Evolutionary conservation across 805 yeast genomes (phyloP).

Genomic region (Zygosaccharomyces bailii): DNA sequence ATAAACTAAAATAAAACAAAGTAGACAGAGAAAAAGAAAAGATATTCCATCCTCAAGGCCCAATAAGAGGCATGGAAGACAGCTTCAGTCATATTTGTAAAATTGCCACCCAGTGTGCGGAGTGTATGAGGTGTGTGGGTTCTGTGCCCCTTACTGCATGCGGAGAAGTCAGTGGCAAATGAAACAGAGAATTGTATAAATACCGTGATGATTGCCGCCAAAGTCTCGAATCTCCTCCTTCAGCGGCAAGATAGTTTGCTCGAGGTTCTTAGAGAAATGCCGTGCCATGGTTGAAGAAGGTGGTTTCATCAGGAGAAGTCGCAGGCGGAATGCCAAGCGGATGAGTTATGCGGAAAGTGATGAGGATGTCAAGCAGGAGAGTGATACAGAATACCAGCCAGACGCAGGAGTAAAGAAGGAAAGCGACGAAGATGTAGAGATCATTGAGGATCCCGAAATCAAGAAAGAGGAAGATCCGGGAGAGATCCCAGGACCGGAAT

Average conservation of each 20-base stretch:
- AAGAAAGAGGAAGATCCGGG: constrained; percentile 3
- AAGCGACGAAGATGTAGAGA: constrained; percentile 3
- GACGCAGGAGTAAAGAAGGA: not conserved
- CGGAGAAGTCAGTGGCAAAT: not conserved
- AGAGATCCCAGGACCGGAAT: too few relatives aligned
- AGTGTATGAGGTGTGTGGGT: not conserved
- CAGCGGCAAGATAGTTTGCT: not conserved
- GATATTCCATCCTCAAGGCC: not conserved
- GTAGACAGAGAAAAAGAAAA: too few relatives aligned
- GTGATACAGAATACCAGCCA: not conserved
- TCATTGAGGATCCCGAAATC: not conserved
- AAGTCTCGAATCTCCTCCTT: not conserved
- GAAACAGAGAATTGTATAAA: not conserved
- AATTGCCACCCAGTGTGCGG: not conserved
- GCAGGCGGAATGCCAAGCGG: constrained; percentile 29
- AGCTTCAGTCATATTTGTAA: not conserved
- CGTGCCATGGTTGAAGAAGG: constrained; percentile 26
- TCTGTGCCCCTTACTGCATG: not conserved
- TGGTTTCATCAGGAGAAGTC: constrained; percentile 31
- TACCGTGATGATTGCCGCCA: not conserved
- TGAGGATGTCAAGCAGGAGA: constrained; percentile 12
- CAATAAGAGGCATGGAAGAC: not conserved
- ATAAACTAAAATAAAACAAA: too few relatives aligned
- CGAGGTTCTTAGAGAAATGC: not conserved
- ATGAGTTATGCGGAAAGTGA: constrained; percentile 39